Evolutionary conservation across 108 stramenopile species (phyloP).

Genomic region (Pseudonitzschia multiseries): DNA sequence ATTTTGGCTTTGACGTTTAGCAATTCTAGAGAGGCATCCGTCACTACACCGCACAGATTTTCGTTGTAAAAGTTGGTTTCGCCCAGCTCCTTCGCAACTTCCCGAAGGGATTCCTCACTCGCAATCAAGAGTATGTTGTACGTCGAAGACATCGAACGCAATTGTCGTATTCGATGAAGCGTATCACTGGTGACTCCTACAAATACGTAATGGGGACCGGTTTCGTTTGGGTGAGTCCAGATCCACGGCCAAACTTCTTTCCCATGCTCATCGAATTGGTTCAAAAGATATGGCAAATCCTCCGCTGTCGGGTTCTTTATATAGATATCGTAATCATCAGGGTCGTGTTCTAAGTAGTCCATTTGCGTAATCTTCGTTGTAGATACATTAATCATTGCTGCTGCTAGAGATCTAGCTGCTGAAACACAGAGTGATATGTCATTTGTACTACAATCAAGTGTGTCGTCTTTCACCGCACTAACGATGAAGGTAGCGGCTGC

Average conservation of each 20-base stretch:
- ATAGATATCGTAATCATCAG: conserved; percentile 9
- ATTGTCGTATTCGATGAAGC: conserved; percentile 1
- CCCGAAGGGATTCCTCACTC: not conserved
- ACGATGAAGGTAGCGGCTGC: not conserved
- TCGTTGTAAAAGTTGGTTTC: conserved; percentile 12
- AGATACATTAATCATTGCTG: not conserved
- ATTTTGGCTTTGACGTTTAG: conserved; percentile 13
- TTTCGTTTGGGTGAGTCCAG: conserved; percentile 19
- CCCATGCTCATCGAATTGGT: conserved; percentile 16
- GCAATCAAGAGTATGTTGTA: conserved; percentile 21
- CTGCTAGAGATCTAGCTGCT: not conserved
- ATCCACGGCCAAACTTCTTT: conserved; percentile 28
- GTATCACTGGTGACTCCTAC: conserved; percentile 4
- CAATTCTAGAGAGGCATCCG: conserved; percentile 11
- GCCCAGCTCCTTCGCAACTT: not conserved
- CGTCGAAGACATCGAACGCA: not conserved
- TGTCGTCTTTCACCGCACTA: not conserved
- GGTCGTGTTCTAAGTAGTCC: conserved; percentile 17
- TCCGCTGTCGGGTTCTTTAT: not conserved
- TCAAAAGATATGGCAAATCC: conserved; percentile 17
- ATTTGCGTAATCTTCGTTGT: conserved; percentile 6
- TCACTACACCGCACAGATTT: conserved; percentile 12
- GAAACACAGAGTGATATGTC: not conserved
- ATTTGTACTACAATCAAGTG: not conserved
- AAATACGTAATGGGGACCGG: conserved; percentile 22